Base-by-base conservation (phyloP, 1,284 basidiomycete species). In the Amylostereum areolatum region DNA sequence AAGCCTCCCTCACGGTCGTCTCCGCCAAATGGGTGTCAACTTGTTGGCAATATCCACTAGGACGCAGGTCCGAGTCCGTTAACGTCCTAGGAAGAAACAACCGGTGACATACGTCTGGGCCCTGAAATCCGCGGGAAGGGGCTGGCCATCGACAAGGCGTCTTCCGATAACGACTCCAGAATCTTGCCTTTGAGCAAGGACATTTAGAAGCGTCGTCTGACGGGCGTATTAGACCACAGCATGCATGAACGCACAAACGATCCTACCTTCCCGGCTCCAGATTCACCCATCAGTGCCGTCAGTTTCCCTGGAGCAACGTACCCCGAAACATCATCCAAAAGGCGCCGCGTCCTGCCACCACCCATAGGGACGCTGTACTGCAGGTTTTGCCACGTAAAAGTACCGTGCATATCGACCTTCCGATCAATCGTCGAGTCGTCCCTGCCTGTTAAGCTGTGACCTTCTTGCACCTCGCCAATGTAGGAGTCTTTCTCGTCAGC, bases 21-120 rank as follows among this genome's bases (percentile, higher is more conserved):
- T 87, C 91, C 54, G 80, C 84, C 65, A 92, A 89, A 64, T 95
- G 92, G 2, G 87, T 82, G 59, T 94, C 91, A 78, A 86, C 84
- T 67, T 92, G 89, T 62, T 92, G 86, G 32, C 85, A 88, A 63
- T 91, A 92, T 32, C 88, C 89, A 18, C 18, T 18, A 18, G 18
- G 18, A 18, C 18, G 18, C 18, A 18, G 18, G 1, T 18, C 18
- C 18, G 18, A 18, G 18, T 18, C 18, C 1, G 18, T 18, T 18
- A 18, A 18, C 18, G 18, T 18, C 18, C 18, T 18, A 18, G 18
- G 18, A 18, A 18, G 18, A 18, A 18, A 18, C 18, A 18, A 18
- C 18, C 18, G 18, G 18, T 18, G 18, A 18, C 18, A 18, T 18
- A 18, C 28, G 84, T 88, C 40, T 81, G 79, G 39, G 82, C 73